Percentiles rank a stretch among this genome's conserved stretches.
These are phyloP conservation scores for Aspergillus quadricinctus DNA, from an alignment of 2,329 filamentous ascomycete genomes.

Conservation along the genomic window DNA sequence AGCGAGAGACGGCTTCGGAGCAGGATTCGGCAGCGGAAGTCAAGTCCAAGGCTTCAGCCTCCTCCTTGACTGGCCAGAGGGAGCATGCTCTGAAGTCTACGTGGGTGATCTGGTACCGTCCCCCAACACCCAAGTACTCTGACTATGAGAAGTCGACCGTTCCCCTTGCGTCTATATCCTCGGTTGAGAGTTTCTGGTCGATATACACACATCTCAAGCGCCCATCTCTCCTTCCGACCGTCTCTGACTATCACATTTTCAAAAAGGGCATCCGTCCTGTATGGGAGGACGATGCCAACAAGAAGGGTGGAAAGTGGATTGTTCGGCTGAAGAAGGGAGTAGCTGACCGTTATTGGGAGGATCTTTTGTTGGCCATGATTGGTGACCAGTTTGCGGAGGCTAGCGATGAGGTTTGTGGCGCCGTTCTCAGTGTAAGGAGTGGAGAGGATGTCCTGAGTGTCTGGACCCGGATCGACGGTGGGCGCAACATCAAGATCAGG, in stretches of 20 bases:
- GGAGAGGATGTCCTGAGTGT: constrained; percentile 97
- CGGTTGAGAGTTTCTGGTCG: constrained; percentile 85
- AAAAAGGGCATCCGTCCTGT: constrained; percentile 94
- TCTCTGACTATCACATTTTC: constrained; percentile 98
- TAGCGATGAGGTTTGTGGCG: constrained; percentile 89
- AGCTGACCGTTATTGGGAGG: constrained; percentile 94
- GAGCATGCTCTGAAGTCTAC: constrained; percentile 69
- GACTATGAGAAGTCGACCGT: constrained; percentile 98
- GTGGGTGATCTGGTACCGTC: constrained; percentile 97
- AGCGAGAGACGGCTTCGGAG: constrained; percentile 53
- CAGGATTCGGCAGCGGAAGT: constrained; percentile 22
- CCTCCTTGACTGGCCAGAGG: constrained; percentile 21
- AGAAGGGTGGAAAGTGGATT: constrained; percentile 95
- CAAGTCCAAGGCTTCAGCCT: constrained; percentile 42
- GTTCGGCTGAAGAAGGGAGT: constrained; percentile 96
- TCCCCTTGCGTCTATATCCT: constrained; percentile 74
- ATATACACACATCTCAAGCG: constrained; percentile 86
- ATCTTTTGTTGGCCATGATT: constrained; percentile 81
- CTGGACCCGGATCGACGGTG: constrained; percentile 92
- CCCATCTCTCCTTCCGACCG: constrained; percentile 79
- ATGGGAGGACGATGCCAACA: constrained; percentile 98
- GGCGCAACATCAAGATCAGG: constrained; percentile 93
- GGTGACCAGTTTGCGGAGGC: constrained; percentile 94
- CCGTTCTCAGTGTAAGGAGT: constrained; percentile 87
- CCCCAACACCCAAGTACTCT: constrained; percentile 93